A percentile compares a stretch with the other conserved stretches of the same genome.
These are phyloP conservation scores for Nakazawaea holstii DNA, from an alignment of 805 yeast genomes.

Conservation along the genomic window DNA sequence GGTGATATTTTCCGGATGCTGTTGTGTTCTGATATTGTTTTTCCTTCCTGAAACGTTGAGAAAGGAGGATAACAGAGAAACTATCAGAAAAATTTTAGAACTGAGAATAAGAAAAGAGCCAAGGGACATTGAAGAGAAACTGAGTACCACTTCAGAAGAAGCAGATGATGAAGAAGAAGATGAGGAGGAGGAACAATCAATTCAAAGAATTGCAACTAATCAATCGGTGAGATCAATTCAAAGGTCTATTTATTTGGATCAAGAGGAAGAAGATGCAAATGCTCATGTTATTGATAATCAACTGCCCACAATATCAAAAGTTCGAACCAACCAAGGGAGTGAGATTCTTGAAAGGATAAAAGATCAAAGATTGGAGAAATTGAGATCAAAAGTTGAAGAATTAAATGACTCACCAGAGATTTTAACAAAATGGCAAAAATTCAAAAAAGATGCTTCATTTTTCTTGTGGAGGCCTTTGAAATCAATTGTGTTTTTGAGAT, in stretches of 20 bases:
- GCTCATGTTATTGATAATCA: conserved; percentile 1
- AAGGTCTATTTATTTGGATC: conserved; percentile 3
- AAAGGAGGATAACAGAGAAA: conserved; percentile 52
- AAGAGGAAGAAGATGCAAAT: conserved; percentile 3
- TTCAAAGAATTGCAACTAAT: background rate
- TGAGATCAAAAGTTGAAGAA: conserved; percentile 15
- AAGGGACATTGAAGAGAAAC: conserved; percentile 15
- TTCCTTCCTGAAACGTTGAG: conserved; percentile 78
- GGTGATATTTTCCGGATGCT: conserved; percentile 58
- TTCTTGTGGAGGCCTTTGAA: conserved; percentile 55
- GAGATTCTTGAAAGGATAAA: conserved; percentile 15
- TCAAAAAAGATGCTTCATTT: conserved; percentile 33
- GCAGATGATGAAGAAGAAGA: conserved; percentile 18
- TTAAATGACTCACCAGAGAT: conserved; percentile 18
- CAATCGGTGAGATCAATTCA: conserved; percentile 3
- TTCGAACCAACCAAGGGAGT: conserved; percentile 22
- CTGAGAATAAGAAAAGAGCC: conserved; percentile 25
- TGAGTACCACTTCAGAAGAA: conserved; percentile 16
- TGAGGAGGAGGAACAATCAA: background rate
- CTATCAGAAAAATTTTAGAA: conserved; percentile 39
- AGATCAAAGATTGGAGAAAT: conserved; percentile 15
- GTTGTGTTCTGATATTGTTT: conserved; percentile 43
- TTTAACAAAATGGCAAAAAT: conserved; percentile 17
- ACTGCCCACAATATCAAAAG: conserved; percentile 32
- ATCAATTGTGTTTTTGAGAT: conserved; percentile 52